Percentiles rank a stretch among this genome's conserved stretches.
These are phyloP conservation scores for Fusarium proliferatum DNA, from an alignment of 2,329 filamentous ascomycete genomes.

Conservation along the genomic window DNA sequence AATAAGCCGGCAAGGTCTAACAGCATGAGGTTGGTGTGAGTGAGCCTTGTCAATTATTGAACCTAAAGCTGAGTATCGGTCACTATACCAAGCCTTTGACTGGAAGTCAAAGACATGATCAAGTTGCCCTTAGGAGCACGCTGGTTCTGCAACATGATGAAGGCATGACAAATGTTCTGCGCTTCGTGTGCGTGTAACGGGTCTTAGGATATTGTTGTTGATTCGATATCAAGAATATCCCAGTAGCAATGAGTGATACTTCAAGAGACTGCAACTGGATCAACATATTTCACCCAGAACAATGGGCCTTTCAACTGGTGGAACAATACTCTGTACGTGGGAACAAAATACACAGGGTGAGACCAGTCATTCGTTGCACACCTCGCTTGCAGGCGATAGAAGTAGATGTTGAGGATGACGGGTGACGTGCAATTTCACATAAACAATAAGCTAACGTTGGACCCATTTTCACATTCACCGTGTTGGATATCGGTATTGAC, in stretches of 20 bases:
- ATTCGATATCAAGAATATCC: conserved; percentile 18
- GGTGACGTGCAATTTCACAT: conserved; percentile 31
- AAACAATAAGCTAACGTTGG: background rate
- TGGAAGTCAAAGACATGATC: background rate
- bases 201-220: conserved; percentile 6
- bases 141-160: conserved; percentile 35
- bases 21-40: conserved; percentile 3
- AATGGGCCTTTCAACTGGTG: background rate
- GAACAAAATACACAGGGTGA: background rate
- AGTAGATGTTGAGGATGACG: conserved; percentile 4
- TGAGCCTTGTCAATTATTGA: background rate
- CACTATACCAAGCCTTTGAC: background rate
- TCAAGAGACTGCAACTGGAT: background rate
- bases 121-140: background rate
- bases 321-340: background rate
- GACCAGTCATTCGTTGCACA: background rate
- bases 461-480: background rate
- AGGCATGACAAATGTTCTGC: conserved; percentile 32
- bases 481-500: background rate
- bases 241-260: background rate
- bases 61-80: background rate
- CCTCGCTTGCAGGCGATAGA: conserved; percentile 1
- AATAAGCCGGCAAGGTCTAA: background rate
- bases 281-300: background rate
- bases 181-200: conserved; percentile 28